Percentiles rank a stretch among this genome's conserved stretches.
These are phyloP conservation scores for Chlorella sp. DNA, from an alignment of 139 green algal species.

Conservation along the genomic window DNA sequence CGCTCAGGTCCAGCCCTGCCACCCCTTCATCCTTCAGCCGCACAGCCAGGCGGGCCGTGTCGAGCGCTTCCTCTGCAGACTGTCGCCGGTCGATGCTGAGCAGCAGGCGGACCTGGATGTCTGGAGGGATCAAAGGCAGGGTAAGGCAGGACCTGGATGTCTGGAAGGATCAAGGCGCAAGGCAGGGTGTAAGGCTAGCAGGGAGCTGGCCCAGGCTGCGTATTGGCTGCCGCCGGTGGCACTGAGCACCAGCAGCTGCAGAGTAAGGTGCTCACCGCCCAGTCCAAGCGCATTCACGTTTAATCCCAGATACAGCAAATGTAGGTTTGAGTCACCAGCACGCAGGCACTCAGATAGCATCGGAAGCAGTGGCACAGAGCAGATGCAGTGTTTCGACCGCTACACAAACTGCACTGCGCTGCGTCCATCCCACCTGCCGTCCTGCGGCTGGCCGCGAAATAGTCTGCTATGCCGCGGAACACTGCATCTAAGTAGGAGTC, in stretches of 20 bases:
- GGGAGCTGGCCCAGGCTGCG: too few species aligned
- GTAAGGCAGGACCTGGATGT: slow-evolving; percentile 61
- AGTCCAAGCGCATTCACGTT: too few species aligned
- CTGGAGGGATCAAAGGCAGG: background rate
- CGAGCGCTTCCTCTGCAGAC: slow-evolving; percentile 53
- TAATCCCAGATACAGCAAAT: too few species aligned
- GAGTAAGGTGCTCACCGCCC: too few species aligned
- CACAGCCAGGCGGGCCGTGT: slow-evolving; percentile 75
- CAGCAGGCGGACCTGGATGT: slow-evolving; percentile 72
- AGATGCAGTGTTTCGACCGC: too few species aligned
- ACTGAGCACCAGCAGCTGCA: too few species aligned
- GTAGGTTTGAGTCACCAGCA: too few species aligned
- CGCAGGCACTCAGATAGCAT: too few species aligned
- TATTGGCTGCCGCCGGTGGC: too few species aligned
- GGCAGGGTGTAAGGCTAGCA: too few species aligned
- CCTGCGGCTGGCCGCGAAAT: background rate
- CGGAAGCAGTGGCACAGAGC: too few species aligned
- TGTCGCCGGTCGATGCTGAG: slow-evolving; percentile 87
- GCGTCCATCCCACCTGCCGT: background rate
- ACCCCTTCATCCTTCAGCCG: slow-evolving; percentile 41
- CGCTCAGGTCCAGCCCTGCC: slow-evolving; percentile 81
- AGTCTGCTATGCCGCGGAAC: slow-evolving; percentile 59
- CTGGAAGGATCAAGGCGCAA: too few species aligned
- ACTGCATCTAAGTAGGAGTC: slow-evolving; percentile 78
- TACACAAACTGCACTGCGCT: background rate